Evolutionary conservation across 140 eudicot genomes (phyloP), one percentile per base, ranked within the genome.

Genomic region (Ambrosia hybrid): DNA sequence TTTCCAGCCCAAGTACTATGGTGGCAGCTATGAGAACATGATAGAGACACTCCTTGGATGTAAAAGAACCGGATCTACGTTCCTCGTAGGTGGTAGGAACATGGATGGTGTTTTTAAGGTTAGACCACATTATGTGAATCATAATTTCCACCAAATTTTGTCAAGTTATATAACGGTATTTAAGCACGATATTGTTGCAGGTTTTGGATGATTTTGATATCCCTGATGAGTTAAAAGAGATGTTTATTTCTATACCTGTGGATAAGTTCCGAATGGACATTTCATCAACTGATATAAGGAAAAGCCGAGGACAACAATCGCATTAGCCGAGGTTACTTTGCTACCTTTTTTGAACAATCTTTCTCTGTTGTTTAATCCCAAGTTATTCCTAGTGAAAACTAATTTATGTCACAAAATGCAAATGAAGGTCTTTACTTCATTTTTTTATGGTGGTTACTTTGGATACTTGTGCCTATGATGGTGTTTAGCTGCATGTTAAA

Each of bases 51-150:
- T 93, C n/a, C 73, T 75, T 30, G 81, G 79, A 78, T 88, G 99
- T 83, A 87, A 86, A 82, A 90, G 66, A 36, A 93, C 94, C 16
- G 97, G 94, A 21, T 82, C 85, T 55, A 55, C 84, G 55, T 93
- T 90, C 78, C 84, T 93, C 0, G 99, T 94, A 15, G 99, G 91
- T 60, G 99, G 99, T 70, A 91, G 97, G 60, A 84, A 86, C 74
- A 84, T 94, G 69, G 90, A 90, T 78, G 99, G 97, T 36, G 87
- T 68, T 69, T 94, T 94, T 76, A 86, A 88, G 96, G 97, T 94
- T 58, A 57, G 76, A 17, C 51, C 55, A 12, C 51, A 12, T 52
- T 62, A 7, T 62, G 51, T 34, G 51, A 3, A 77, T 43, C 58
- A 21, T 57, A 15, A 21, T 5, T 16, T 60, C 30, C 60, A 51